These are phyloP conservation scores for Pseudopyricularia javanii DNA, from an alignment of 2,329 filamentous ascomycete species.

Conservation along the genomic window DNA sequence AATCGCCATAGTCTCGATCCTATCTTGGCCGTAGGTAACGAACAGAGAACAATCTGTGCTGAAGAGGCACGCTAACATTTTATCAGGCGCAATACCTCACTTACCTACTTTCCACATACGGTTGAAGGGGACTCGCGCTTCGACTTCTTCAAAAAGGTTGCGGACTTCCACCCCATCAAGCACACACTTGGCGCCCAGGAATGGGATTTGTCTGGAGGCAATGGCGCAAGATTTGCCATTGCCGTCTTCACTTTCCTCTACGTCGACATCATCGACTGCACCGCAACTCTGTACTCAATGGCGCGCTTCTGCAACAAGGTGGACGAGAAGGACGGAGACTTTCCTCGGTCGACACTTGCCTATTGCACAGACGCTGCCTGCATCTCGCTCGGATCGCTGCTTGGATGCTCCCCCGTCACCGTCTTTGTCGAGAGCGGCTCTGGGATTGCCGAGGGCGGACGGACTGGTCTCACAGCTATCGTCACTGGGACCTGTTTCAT, in stretches of 20 bases:
- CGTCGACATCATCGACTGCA: slow-evolving; percentile 69
- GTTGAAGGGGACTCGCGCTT: slow-evolving; percentile 51
- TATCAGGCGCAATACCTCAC: slow-evolving; percentile 44
- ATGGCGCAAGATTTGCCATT: slow-evolving; percentile 51
- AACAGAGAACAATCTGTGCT: neutral
- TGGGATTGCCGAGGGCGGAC: slow-evolving; percentile 63
- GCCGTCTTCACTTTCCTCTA: slow-evolving; percentile 70
- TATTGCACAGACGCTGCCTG: slow-evolving; percentile 61
- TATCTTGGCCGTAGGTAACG: slow-evolving; percentile 56
- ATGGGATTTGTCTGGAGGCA: slow-evolving; percentile 45
- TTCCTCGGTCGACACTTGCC: slow-evolving; percentile 72
- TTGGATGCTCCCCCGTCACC: slow-evolving; percentile 60
- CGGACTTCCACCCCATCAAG: slow-evolving; percentile 59
- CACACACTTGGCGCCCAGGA: slow-evolving; percentile 51
- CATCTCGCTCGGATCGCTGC: slow-evolving; percentile 58
- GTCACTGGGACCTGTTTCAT: slow-evolving; percentile 59
- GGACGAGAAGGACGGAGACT: slow-evolving; percentile 54
- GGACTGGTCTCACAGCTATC: slow-evolving; percentile 61
- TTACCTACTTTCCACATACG: slow-evolving; percentile 63
- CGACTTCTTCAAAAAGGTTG: slow-evolving; percentile 61
- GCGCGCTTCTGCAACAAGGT: slow-evolving; percentile 55
- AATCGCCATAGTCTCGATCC: slow-evolving; percentile 57
- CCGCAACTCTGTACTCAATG: slow-evolving; percentile 72
- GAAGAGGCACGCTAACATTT: slow-evolving; percentile 14
- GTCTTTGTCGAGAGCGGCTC: slow-evolving; percentile 67